These are phyloP conservation scores for Cryptococcus neoformans DNA, from an alignment of 1,284 basidiomycete species.

Conservation along the genomic window DNA sequence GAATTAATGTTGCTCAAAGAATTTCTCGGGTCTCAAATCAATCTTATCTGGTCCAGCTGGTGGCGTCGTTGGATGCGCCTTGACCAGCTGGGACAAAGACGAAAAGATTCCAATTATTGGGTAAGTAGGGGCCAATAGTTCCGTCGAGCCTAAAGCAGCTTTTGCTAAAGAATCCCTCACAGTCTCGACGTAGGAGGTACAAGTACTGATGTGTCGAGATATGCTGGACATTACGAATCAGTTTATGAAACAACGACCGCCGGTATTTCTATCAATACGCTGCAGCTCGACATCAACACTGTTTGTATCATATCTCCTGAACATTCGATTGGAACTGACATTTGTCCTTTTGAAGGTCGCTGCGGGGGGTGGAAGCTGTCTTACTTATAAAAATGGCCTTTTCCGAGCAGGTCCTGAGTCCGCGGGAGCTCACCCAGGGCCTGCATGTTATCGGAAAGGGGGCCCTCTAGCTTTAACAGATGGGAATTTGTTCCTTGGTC, in stretches of 20 bases:
- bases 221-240: slow-evolving; percentile 77
- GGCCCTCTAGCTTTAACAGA: slow-evolving; percentile 83
- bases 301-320: slow-evolving; percentile 16
- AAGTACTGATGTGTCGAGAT: slow-evolving; percentile 85
- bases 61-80: slow-evolving; percentile 40
- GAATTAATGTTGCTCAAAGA: slow-evolving; percentile 40
- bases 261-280: slow-evolving; percentile 81
- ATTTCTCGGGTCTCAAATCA: slow-evolving; percentile 83
- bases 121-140: slow-evolving; percentile 19
- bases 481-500: slow-evolving; percentile 77
- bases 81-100: slow-evolving; percentile 29
- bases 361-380: slow-evolving; percentile 65
- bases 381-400: slow-evolving; percentile 73
- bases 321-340: too few species aligned
- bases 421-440: slow-evolving; percentile 79
- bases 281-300: slow-evolving; percentile 84
- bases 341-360: too few species aligned
- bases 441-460: slow-evolving; percentile 73
- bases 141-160: background rate
- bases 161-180: background rate
- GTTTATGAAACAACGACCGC: slow-evolving; percentile 91
- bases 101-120: slow-evolving; percentile 33
- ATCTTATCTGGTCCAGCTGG: slow-evolving; percentile 52
- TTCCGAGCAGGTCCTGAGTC: slow-evolving; percentile 75
- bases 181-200: slow-evolving; percentile 74